These are phyloP conservation scores for Annona squamosa DNA, from an alignment of 164 flowering plant genomes.

Conservation along the genomic window DNA sequence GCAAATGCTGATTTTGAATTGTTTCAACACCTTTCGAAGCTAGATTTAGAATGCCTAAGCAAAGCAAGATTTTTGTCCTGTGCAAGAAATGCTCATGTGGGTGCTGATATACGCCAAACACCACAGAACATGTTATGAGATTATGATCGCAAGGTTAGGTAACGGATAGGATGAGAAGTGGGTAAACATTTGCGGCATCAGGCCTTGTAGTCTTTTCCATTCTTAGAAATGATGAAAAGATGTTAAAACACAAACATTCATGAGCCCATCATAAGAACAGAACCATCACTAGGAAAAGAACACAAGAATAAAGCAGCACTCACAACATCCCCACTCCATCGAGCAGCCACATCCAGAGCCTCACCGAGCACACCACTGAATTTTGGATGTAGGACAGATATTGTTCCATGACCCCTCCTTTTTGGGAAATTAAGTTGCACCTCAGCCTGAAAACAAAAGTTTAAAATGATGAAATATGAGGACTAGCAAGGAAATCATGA, in stretches of 20 bases:
- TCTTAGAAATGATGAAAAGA: not conserved
- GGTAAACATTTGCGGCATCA: not conserved
- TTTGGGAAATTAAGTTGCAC: conserved; percentile 88
- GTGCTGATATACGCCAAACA: too few relatives aligned
- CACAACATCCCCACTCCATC: conserved; percentile 99
- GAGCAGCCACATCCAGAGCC: conserved; percentile 89
- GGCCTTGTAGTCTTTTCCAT: not conserved
- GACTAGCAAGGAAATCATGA: not conserved
- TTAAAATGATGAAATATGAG: not conserved
- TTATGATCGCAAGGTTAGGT: not conserved
- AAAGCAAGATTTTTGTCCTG: too few relatives aligned
- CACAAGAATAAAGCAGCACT: conserved; percentile 25
- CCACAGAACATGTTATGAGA: not conserved
- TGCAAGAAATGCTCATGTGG: too few relatives aligned
- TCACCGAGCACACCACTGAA: conserved; percentile 96
- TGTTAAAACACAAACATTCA: not conserved
- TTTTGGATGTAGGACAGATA: conserved; percentile 87
- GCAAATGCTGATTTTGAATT: too few relatives aligned
- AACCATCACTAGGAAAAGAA: not conserved
- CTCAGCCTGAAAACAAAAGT: conserved; percentile 71
- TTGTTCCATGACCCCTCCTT: conserved; percentile 83
- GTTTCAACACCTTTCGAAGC: too few relatives aligned
- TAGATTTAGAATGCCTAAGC: too few relatives aligned
- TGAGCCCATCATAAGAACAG: not conserved
- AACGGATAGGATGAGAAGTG: not conserved